Conservation (phyloP, 495 filamentous ascomycete genomes). For the Amphirosellinia nigrospora region DNA sequence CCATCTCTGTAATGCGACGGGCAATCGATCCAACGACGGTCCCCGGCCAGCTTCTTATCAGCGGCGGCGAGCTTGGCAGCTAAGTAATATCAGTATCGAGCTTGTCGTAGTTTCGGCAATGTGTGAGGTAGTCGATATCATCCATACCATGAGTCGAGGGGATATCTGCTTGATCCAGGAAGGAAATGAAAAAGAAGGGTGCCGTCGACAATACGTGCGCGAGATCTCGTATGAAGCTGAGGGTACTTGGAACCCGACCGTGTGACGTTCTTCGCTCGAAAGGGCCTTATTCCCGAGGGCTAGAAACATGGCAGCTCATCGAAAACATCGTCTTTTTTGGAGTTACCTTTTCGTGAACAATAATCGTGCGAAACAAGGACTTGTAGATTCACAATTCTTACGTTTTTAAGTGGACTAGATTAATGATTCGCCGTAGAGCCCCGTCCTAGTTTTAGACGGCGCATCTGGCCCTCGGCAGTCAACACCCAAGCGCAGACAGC, state of each 20-base stretch:
- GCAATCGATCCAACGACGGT: slow-evolving; percentile 75
- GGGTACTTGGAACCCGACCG: too few relatives aligned
- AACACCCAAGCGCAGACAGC: not conserved
- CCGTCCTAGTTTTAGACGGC: not conserved
- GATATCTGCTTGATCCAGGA: too few relatives aligned
- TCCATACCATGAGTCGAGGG: too few relatives aligned
- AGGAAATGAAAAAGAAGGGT: too few relatives aligned
- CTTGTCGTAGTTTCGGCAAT: too few relatives aligned
- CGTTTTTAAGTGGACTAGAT: not conserved
- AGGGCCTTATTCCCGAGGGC: too few relatives aligned
- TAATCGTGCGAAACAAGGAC: not conserved
- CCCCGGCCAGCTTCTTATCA: slow-evolving; percentile 48
- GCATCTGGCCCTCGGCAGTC: not conserved
- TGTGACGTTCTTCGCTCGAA: too few relatives aligned
- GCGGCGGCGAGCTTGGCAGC: slow-evolving; percentile 64
- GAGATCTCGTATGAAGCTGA: too few relatives aligned
- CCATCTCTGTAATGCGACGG: slow-evolving; percentile 73
- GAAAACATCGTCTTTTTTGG: too few relatives aligned
- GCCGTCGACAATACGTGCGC: too few relatives aligned
- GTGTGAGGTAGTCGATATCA: too few relatives aligned
- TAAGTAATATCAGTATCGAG: slow-evolving; percentile 78
- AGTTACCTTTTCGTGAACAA: not conserved
- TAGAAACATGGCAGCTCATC: slow-evolving; percentile 34
- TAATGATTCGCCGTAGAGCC: not conserved
- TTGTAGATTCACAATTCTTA: not conserved